Evolutionary conservation across 768 basidiomycete genomes (phyloP).

Genomic region (Boletus rubroflammeus): DNA sequence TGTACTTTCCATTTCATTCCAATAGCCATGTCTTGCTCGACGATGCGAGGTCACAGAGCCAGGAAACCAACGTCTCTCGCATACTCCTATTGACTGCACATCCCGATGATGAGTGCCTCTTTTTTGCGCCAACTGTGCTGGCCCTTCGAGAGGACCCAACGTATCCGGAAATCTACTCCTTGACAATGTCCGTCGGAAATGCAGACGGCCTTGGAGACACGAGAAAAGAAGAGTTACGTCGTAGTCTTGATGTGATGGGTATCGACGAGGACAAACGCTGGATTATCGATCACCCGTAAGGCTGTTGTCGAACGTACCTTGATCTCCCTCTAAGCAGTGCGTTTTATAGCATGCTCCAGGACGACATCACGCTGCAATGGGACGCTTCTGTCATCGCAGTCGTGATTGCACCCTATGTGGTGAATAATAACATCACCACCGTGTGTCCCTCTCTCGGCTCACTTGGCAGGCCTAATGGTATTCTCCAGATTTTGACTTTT

Average conservation of each 20-base stretch:
- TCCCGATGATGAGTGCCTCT: constrained; percentile 93
- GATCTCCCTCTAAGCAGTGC: constrained; percentile 7
- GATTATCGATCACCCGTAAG: constrained; percentile 72
- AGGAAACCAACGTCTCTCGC: constrained; percentile 7
- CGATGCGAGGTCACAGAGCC: neutral
- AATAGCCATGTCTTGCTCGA: constrained; percentile 22
- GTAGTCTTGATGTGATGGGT: constrained; percentile 67
- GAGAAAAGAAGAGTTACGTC: constrained; percentile 55
- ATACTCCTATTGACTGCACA: constrained; percentile 83
- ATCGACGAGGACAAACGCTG: constrained; percentile 51
- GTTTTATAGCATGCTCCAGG: constrained; percentile 58
- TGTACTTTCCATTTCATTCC: constrained; percentile 26
- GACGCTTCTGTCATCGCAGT: constrained; percentile 53
- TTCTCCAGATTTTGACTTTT: constrained; percentile 76
- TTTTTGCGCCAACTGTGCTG: constrained; percentile 84
- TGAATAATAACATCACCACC: constrained; percentile 55
- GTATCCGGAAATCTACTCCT: constrained; percentile 44
- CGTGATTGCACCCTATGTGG: constrained; percentile 56
- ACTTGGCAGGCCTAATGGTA: neutral
- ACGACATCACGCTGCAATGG: constrained; percentile 71
- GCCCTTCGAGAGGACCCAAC: constrained; percentile 36
- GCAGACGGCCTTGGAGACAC: constrained; percentile 69
- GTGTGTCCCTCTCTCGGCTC: constrained; percentile 38
- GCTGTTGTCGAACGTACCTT: constrained; percentile 12
- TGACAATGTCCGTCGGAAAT: constrained; percentile 79